phyloP scores from a whole-genome alignment of 1,139 yeast genomes.

The Magnusiomyces suaveolens region DNA sequence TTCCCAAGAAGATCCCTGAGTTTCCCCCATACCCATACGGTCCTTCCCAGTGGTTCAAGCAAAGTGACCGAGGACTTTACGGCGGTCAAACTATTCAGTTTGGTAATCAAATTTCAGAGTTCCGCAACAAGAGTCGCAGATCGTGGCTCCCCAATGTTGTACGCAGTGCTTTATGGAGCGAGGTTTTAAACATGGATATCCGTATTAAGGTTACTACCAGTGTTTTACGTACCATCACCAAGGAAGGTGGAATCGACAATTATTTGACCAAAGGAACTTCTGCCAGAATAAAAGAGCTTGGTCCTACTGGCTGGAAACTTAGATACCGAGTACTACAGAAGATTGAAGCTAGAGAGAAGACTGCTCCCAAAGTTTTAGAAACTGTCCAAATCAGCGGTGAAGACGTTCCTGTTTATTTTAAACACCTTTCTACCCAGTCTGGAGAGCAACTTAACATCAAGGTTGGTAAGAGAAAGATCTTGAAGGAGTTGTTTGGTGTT shows the following conservation, averaged over 20 bases:
- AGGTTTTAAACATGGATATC: conserved; percentile 49
- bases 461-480: conserved; percentile 56
- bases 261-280: conserved; percentile 78
- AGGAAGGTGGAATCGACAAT: conserved; percentile 89
- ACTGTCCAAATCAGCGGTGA: conserved; percentile 13
- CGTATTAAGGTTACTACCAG: conserved; percentile 63
- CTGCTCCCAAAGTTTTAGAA: conserved; percentile 20
- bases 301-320: conserved; percentile 83
- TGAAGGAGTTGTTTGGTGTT: conserved; percentile 45
- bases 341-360: conserved; percentile 28
- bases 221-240: conserved; percentile 75
- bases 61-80: conserved; percentile 76
- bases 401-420: conserved; percentile 40
- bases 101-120: conserved; percentile 73
- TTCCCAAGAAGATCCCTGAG: conserved; percentile 23
- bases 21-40: conserved; percentile 80
- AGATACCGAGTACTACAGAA: conserved; percentile 55
- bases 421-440: conserved; percentile 31
- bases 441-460: conserved; percentile 42
- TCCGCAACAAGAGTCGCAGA: conserved; percentile 63
- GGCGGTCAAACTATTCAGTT: conserved; percentile 79
- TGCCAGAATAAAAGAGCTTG: conserved; percentile 84
- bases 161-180: conserved; percentile 73
- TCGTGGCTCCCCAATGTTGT: conserved; percentile 77
- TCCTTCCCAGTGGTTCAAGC: conserved; percentile 65